Evolutionary conservation across 345 rosid genomes (phyloP), one percentile per base, ranked within the genome.

Genomic region (Camelina hispida): DNA sequence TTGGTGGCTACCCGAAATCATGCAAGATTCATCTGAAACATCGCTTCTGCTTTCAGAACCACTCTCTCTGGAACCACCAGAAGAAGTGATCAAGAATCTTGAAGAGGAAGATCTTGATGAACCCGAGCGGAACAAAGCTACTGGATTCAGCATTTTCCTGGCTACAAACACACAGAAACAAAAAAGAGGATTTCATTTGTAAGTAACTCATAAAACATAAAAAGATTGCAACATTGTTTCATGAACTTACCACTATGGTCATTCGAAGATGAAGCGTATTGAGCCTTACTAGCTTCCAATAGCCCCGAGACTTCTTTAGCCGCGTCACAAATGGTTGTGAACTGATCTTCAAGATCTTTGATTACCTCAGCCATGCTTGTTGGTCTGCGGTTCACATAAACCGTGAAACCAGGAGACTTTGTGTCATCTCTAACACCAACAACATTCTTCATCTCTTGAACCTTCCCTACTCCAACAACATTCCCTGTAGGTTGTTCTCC

Each of bases 331-430:
- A 86, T 85, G 10, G 77, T 74, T 7, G 48, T 76, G 80, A 92
- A 95, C 79, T 90, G 99, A 50, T 86, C 84, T 78, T 90, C 96
- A 47, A 95, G 93, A 79, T 95, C 99, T 79, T 85, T 91, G 73
- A 95, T 82, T 53, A 95, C 98, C 83, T 95, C 99, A 43, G 90
- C 81, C 97, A 95, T 90, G 75, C 88, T 95, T 6, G 98, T 95
- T 69, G 97, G 98, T 74, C 96, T 90, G 35, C 82, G 82, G 76
- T 95, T 92, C 44, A 90, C 98, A 80, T 90, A 92, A 22, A 90
- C 98, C 1, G 98, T 90, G 84, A 89, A 95, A 42, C 96, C 97
- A 0, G 93, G 94, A 3, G 89, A 76, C 68, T 84, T 55, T 28
- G 37, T 34, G 28, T 14, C 38, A 14, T 28, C 97, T 69, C 79